Conservation (phyloP, 2,329 filamentous ascomycete genomes). For the Aspergillus neoniger region DNA sequence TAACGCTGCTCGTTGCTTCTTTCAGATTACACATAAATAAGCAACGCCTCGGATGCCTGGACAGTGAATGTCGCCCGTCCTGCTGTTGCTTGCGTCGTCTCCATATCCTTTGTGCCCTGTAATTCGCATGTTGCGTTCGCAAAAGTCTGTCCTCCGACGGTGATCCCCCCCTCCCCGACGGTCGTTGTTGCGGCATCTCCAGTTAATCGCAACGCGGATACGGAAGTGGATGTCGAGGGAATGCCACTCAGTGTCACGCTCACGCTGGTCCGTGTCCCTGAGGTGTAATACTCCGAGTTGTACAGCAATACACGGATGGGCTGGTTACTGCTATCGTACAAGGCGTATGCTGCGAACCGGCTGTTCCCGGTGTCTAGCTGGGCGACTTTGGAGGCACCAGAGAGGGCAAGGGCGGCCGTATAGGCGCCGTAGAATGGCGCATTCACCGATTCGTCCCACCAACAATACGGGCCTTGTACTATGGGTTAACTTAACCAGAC, state of each 20-base stretch:
- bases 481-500: neutral
- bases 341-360: conserved; percentile 51
- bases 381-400: conserved; percentile 47
- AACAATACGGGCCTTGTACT: conserved; percentile 47
- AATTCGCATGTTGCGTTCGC: conserved; percentile 49
- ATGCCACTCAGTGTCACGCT: conserved; percentile 49
- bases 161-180: conserved; percentile 47
- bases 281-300: conserved; percentile 36
- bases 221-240: conserved; percentile 27
- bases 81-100: conserved; percentile 24
- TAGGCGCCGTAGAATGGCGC: conserved; percentile 57
- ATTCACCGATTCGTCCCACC: conserved; percentile 52
- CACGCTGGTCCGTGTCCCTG: conserved; percentile 31
- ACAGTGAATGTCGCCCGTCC: conserved; percentile 45
- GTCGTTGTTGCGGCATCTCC: conserved; percentile 48
- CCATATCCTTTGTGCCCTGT: conserved; percentile 36
- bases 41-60: conserved; percentile 51
- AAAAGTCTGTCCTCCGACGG: conserved; percentile 52
- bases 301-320: conserved; percentile 46
- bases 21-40: conserved; percentile 46
- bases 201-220: conserved; percentile 50
- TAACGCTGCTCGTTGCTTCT: no score
- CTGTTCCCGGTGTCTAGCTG: conserved; percentile 49
- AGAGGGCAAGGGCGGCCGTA: conserved; percentile 50
- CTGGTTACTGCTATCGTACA: conserved; percentile 40